Conservation (phyloP, 345 rosid species). For the Syzygium aromaticum region DNA sequence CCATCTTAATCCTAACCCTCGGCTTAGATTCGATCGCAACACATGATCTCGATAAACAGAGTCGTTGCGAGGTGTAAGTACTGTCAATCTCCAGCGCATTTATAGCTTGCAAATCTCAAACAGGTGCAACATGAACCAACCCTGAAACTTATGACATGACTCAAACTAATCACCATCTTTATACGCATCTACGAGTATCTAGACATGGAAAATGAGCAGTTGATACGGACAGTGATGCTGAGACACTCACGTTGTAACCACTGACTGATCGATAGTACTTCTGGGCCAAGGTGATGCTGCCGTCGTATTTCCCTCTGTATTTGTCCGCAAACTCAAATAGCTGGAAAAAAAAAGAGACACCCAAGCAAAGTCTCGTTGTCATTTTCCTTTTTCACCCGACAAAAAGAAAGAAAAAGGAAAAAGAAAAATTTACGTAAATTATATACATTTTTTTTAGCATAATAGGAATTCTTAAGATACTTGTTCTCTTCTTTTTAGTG, state of each 20-base stretch:
- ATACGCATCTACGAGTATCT: neutral
- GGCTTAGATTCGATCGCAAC: neutral
- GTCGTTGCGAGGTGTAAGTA: neutral
- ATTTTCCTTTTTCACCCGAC: neutral
- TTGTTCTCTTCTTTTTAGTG: neutral
- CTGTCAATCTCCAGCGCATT: neutral
- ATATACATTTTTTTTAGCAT: neutral
- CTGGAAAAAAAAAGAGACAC: neutral
- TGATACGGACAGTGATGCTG: neutral
- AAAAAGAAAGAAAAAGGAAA: neutral
- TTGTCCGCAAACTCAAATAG: slow-evolving; percentile 20
- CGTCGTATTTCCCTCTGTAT: slow-evolving; percentile 18
- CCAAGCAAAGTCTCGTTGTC: neutral
- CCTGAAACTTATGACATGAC: neutral
- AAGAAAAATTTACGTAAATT: neutral
- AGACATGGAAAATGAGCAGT: neutral
- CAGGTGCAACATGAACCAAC: neutral
- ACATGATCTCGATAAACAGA: neutral
- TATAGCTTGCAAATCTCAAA: neutral
- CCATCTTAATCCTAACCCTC: neutral
- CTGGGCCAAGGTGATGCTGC: slow-evolving; percentile 15
- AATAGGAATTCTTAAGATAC: neutral
- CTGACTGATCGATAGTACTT: slow-evolving; percentile 17
- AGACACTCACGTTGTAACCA: slow-evolving; percentile 10
- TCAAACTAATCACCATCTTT: neutral